Conservation (phyloP, 306 rosid genomes). For the Ochetophila trinervis region DNA sequence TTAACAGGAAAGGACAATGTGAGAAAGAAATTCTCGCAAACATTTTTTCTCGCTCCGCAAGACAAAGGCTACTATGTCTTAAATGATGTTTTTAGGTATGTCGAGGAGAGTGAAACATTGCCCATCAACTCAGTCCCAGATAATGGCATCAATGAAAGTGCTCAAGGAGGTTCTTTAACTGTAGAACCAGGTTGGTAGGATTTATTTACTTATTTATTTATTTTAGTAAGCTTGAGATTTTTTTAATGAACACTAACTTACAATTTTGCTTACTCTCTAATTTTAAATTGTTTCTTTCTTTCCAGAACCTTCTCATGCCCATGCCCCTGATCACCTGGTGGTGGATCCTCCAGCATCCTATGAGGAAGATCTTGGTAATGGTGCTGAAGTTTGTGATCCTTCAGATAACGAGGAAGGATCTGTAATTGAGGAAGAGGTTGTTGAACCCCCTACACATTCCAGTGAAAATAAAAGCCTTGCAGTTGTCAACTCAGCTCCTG, state of each 20-base stretch:
- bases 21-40: conserved; percentile 78
- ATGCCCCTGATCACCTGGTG: conserved; percentile 49
- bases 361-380: conserved; percentile 59
- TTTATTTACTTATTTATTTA: too few relatives aligned
- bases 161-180: conserved; percentile 33
- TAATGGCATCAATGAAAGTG: conserved; percentile 45
- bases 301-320: conserved; percentile 55
- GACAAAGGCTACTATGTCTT: conserved; percentile 88
- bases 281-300: conserved; percentile 26
- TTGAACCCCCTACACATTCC: conserved; percentile 39
- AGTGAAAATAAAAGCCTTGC: conserved; percentile 42
- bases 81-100: conserved; percentile 87
- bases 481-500: conserved; percentile 47
- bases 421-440: conserved; percentile 63
- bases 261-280: conserved; percentile 8
- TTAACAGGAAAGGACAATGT: conserved; percentile 86
- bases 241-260: not conserved
- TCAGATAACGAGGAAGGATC: conserved; percentile 61
- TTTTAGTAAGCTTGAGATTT: conserved; percentile 1
- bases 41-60: conserved; percentile 97
- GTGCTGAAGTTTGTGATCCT: conserved; percentile 67
- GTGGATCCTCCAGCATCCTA: conserved; percentile 44
- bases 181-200: conserved; percentile 64
- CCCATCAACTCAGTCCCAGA: conserved; percentile 41
- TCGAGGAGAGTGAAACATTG: conserved; percentile 57